Evolutionary conservation across 1,284 basidiomycete genomes (phyloP).

Genomic region (Ganoderma sinense): DNA sequence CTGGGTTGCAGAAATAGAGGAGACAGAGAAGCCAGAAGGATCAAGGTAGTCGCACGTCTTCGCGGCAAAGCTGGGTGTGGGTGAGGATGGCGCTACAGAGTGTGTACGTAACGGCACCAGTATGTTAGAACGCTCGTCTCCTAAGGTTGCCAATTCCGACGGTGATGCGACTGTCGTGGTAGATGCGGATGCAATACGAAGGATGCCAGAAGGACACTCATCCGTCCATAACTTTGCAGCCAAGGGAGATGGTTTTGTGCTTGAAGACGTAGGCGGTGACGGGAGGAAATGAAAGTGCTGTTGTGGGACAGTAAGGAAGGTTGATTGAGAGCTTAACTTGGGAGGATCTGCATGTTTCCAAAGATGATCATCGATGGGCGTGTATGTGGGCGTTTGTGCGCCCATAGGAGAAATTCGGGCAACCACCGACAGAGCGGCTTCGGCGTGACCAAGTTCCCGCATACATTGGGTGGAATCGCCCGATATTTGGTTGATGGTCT

Average conservation of each 20-base stretch:
- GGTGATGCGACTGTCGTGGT: background rate
- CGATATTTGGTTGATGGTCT: background rate
- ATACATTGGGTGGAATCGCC: background rate
- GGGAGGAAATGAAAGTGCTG: background rate
- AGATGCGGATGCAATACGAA: background rate
- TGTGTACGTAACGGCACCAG: background rate
- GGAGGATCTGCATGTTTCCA: background rate
- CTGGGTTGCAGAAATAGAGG: background rate
- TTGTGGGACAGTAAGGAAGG: background rate
- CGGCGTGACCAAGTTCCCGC: background rate
- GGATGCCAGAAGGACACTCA: background rate
- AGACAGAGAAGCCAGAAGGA: background rate
- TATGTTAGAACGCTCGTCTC: background rate
- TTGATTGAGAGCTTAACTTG: background rate
- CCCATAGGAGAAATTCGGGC: background rate
- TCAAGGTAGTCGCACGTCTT: background rate
- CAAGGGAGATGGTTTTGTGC: background rate
- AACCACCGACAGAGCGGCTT: background rate
- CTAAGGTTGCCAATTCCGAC: background rate
- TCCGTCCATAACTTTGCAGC: background rate
- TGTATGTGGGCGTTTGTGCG: conserved; percentile 2
- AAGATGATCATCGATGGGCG: background rate
- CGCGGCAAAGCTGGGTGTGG: background rate
- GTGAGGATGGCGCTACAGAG: background rate
- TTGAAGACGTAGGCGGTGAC: background rate